These are phyloP conservation scores for Euphorbia schlechtendalii DNA, from an alignment of 441 rosid species.

Conservation along the genomic window DNA sequence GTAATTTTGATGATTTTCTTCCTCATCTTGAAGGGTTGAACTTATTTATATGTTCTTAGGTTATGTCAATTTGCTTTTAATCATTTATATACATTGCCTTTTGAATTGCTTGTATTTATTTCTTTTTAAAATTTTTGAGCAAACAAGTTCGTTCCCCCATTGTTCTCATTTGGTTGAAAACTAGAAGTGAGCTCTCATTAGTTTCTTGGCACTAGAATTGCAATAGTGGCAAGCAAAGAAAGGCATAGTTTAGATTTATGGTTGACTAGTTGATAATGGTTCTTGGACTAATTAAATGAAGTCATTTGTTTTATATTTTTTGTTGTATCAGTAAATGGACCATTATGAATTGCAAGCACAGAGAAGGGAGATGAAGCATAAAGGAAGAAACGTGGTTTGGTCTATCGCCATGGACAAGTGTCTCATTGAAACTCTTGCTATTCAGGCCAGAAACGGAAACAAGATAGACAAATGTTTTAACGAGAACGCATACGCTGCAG, in stretches of 20 bases:
- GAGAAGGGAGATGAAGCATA: slow-evolving; percentile 73
- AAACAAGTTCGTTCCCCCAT: no score
- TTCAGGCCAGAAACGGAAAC: slow-evolving; percentile 77
- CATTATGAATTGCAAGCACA: slow-evolving; percentile 50
- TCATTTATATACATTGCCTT: background rate
- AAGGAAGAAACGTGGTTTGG: slow-evolving; percentile 91
- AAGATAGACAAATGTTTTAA: slow-evolving; percentile 79
- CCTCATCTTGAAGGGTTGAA: no score
- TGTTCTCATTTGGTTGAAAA: no score
- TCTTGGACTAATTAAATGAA: background rate
- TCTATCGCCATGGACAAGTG: slow-evolving; percentile 90
- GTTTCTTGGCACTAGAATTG: no score
- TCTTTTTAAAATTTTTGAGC: no score
- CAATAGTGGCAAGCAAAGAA: no score
- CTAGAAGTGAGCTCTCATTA: no score
- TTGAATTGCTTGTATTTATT: no score
- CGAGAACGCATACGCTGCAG: slow-evolving; percentile 75
- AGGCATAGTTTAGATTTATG: no score
- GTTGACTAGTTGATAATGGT: no score
- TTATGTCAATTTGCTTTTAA: background rate
- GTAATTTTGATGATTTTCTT: background rate
- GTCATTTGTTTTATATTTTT: slow-evolving; percentile 5
- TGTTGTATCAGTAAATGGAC: slow-evolving; percentile 54
- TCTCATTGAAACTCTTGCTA: slow-evolving; percentile 70
- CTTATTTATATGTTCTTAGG: background rate